Conservation (phyloP, 2,329 filamentous ascomycete species). For the Talaromyces sp. region DNA sequence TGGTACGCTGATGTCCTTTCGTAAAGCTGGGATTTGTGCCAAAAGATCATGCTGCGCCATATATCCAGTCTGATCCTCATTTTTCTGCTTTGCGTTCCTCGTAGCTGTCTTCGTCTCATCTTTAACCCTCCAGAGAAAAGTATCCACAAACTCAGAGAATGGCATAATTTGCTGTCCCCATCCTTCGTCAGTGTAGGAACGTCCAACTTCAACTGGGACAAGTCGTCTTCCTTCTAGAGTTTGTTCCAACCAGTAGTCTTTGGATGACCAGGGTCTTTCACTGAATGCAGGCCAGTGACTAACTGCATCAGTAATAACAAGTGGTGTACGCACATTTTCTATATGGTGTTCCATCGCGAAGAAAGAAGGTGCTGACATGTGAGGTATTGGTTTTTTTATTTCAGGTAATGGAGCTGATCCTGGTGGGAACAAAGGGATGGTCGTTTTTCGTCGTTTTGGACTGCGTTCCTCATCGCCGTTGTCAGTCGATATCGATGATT, state of each 20-base stretch:
- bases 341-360: constrained; percentile 60
- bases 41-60: constrained; percentile 90
- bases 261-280: constrained; percentile 64
- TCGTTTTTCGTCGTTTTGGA: constrained; percentile 30
- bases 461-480: constrained; percentile 10
- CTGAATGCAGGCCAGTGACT: constrained; percentile 72
- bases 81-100: not conserved
- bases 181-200: constrained; percentile 77
- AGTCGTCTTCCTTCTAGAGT: constrained; percentile 74
- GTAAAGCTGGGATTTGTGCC: constrained; percentile 69
- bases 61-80: constrained; percentile 57
- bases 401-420: constrained; percentile 29
- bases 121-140: constrained; percentile 48
- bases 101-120: not conserved
- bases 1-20: constrained; percentile 70
- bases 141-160: constrained; percentile 65
- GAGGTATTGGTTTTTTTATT: constrained; percentile 35
- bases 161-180: constrained; percentile 80
- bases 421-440: constrained; percentile 30
- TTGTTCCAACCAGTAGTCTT: constrained; percentile 64
- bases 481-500: not conserved
- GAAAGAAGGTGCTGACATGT: constrained; percentile 48
- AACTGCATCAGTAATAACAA: constrained; percentile 65
- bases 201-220: constrained; percentile 79
- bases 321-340: constrained; percentile 46